A percentile compares a stretch with the other conserved stretches of the same genome.
Evolutionary conservation across 306 rosid species (phyloP).

Genomic region (Pterocarpus santalinus): DNA sequence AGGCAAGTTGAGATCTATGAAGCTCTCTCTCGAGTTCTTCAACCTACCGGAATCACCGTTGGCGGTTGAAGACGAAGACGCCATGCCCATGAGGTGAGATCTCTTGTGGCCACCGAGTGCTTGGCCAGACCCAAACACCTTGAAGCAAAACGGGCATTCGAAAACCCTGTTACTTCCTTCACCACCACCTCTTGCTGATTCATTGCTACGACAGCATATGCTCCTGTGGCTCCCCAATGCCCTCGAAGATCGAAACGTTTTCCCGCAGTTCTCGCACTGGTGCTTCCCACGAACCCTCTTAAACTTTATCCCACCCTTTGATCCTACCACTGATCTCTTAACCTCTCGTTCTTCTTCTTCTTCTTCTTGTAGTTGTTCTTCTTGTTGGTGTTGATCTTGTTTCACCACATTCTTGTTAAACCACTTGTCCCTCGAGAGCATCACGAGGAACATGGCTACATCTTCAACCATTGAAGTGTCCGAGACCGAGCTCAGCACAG

Average conservation of each 20-base stretch:
- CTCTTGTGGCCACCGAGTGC: slow-evolving; percentile 97
- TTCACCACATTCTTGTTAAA: slow-evolving; percentile 10
- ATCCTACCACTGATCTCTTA: slow-evolving; percentile 41
- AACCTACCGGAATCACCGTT: neutral
- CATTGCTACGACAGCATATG: slow-evolving; percentile 50
- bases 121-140: slow-evolving; percentile 92
- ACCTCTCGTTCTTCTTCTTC: slow-evolving; percentile 10
- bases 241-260: slow-evolving; percentile 74
- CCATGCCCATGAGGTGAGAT: slow-evolving; percentile 63
- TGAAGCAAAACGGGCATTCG: slow-evolving; percentile 82
- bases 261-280: slow-evolving; percentile 61
- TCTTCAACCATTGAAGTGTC: slow-evolving; percentile 79
- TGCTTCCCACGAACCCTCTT: slow-evolving; percentile 56
- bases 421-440: slow-evolving; percentile 89
- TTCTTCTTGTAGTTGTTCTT: no score
- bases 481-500: slow-evolving; percentile 71
- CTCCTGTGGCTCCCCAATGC: slow-evolving; percentile 73
- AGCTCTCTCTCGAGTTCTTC: slow-evolving; percentile 36
- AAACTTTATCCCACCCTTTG: slow-evolving; percentile 51
- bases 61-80: slow-evolving; percentile 40
- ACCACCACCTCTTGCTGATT: slow-evolving; percentile 14
- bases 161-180: slow-evolving; percentile 54
- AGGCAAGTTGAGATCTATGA: slow-evolving; percentile 94
- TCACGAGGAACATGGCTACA: slow-evolving; percentile 84
- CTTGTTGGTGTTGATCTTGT: no score